These are phyloP conservation scores for Penicillium paneum DNA, from an alignment of 2,329 filamentous ascomycete genomes.

Conservation along the genomic window DNA sequence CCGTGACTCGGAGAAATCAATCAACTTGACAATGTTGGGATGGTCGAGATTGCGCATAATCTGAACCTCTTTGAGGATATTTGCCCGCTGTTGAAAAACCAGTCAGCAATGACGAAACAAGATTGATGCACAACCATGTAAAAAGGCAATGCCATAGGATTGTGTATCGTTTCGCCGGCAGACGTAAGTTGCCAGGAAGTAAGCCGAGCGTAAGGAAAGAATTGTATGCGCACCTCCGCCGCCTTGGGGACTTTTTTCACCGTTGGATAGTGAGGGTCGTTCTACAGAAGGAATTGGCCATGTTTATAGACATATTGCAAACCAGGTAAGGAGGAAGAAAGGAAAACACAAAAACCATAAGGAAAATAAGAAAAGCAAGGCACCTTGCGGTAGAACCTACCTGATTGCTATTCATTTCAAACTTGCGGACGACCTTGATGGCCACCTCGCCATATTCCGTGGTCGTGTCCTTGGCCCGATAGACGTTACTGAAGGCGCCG, in stretches of 20 bases:
- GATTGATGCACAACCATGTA: slow-evolving; percentile 16
- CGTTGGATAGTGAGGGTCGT: slow-evolving; percentile 88
- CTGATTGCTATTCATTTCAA: slow-evolving; percentile 98
- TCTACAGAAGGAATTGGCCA: slow-evolving; percentile 63
- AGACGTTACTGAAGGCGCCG: slow-evolving; percentile 98
- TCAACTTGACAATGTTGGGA: slow-evolving; percentile 88
- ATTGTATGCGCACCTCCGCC: slow-evolving; percentile 78
- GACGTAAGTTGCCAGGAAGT: slow-evolving; percentile 6
- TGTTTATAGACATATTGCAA: slow-evolving; percentile 30
- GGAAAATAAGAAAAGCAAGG: slow-evolving; percentile 30
- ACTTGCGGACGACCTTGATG: slow-evolving; percentile 98
- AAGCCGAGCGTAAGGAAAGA: slow-evolving; percentile 30
- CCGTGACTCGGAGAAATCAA: slow-evolving; percentile 88
- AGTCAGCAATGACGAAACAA: slow-evolving; percentile 25
- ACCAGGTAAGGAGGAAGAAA: slow-evolving; percentile 20
- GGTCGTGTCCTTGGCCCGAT: slow-evolving; percentile 74
- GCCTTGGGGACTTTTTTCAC: slow-evolving; percentile 93
- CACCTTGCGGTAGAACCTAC: slow-evolving; percentile 57
- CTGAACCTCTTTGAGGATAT: slow-evolving; percentile 96
- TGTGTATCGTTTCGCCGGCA: neutral
- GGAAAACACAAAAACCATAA: slow-evolving; percentile 23
- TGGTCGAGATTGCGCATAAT: slow-evolving; percentile 98
- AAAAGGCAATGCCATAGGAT: neutral
- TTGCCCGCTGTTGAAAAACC: slow-evolving; percentile 67
- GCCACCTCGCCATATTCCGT: slow-evolving; percentile 76